Conservation (phyloP, 2,329 filamentous ascomycete genomes). For the Fusarium bactridioides region DNA sequence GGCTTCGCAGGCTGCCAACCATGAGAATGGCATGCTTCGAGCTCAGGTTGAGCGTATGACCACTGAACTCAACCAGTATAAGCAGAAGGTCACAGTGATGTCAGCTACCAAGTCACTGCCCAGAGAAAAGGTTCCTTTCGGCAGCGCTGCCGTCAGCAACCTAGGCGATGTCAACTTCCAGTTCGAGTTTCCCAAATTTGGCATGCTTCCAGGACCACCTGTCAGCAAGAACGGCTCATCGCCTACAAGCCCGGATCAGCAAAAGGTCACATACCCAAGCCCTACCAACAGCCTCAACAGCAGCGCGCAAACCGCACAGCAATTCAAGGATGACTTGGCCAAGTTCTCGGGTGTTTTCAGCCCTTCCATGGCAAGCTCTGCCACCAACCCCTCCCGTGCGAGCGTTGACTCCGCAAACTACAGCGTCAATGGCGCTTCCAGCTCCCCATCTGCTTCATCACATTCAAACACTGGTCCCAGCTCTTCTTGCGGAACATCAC, state of each 20-base stretch:
- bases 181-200: constrained; percentile 96
- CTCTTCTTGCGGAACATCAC: constrained; percentile 79
- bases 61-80: constrained; percentile 86
- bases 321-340: constrained; percentile 59
- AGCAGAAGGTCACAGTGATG: constrained; percentile 78
- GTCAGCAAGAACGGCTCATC: constrained; percentile 44
- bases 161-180: constrained; percentile 83
- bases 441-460: constrained; percentile 70
- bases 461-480: constrained; percentile 66
- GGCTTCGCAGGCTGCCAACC: constrained; percentile 79
- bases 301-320: constrained; percentile 37
- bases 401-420: constrained; percentile 61
- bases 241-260: constrained; percentile 44
- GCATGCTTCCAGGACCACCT: constrained; percentile 67
- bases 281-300: constrained; percentile 44
- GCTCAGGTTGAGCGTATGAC: constrained; percentile 90
- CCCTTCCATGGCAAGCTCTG: constrained; percentile 58
- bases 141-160: constrained; percentile 62
- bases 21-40: constrained; percentile 84
- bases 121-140: constrained; percentile 53
- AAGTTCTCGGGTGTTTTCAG: constrained; percentile 68
- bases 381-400: constrained; percentile 56
- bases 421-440: constrained; percentile 61
- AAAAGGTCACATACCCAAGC: constrained; percentile 36
- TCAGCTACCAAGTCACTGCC: constrained; percentile 45